Base-by-base conservation (phyloP, 306 rosid species). In the Arachis hypogaea region DNA sequence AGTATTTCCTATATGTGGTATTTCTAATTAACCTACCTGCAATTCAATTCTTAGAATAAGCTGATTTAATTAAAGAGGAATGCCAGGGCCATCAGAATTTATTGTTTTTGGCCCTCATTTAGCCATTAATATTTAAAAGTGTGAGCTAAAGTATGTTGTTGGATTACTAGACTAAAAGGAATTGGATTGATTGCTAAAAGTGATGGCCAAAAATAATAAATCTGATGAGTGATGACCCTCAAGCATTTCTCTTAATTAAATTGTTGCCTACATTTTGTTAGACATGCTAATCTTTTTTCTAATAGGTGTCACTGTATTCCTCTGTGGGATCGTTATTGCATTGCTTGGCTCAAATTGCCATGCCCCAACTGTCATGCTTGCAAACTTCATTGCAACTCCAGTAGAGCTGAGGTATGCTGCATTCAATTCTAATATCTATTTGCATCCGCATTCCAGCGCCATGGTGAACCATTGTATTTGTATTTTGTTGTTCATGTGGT, bases 341-440 rank as follows among this genome's bases (percentile, higher is more conserved):
- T 79, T 84, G 73, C 95, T 91, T 72, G 72, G 93, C 63, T 82
- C 89, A 50, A 71, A 3, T 66, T 91, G 97, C 77, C 91, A 94
- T 87, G 92, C 97, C 75, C 96, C 98, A 2, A 91, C 91, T 66
- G 81, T 86, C 76, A 91, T 94, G 97, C 85, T 91, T 47, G 78
- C 96, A 1, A 94, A 94, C 85, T 87, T 89, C n/a, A 73, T 89
- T 63, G 97, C 97, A 38, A 91, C 98, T 62, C 98, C 98, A 7
- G 71, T 91, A 60, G 98, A 94, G 81, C 78, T 94, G 76, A 94
- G 98, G 98, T 94, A 82, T 71, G 50, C 40, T 82, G 58, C 78
- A 62, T 62, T 59, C 41, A 6, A 1, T 44, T 38, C 14, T 58
- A 4, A 2, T 33, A 38, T 63, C 58, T 66, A 59, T 65, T 60